Conservation (phyloP, 768 basidiomycete genomes). For the Boletus patriciae region DNA sequence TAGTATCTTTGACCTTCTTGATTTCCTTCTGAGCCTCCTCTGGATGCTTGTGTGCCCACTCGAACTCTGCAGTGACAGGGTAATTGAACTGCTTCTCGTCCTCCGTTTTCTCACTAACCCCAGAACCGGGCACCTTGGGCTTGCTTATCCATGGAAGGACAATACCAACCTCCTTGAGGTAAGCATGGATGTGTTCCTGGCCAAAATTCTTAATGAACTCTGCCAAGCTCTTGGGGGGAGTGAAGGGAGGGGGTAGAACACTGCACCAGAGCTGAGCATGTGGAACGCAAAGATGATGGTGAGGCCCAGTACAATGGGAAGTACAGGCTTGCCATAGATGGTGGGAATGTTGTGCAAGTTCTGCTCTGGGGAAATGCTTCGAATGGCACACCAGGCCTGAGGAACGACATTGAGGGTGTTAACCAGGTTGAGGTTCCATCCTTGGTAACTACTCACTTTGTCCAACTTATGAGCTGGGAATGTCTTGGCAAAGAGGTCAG, state of each 20-base stretch:
- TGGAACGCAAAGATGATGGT: not conserved
- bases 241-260: conserved; percentile 11
- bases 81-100: not conserved
- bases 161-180: not conserved
- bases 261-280: not conserved
- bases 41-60: conserved; percentile 18
- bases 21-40: not conserved
- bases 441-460: not conserved
- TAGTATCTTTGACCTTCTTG: not conserved
- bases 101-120: not conserved
- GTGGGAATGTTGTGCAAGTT: conserved; percentile 14
- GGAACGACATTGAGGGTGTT: too few relatives aligned
- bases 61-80: conserved; percentile 4
- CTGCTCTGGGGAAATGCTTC: not conserved
- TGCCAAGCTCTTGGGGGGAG: too few relatives aligned
- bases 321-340: conserved; percentile 7
- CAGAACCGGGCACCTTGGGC: not conserved
- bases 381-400: conserved; percentile 7
- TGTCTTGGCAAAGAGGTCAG: not conserved
- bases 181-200: too few relatives aligned
- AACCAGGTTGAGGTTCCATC: conserved; percentile 22
- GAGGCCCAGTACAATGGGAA: not conserved
- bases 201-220: too few relatives aligned
- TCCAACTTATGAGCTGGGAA: not conserved
- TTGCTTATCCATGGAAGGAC: not conserved